Conservation (phyloP, 2,329 filamentous ascomycete genomes). For the Biscogniauxia marginata region DNA sequence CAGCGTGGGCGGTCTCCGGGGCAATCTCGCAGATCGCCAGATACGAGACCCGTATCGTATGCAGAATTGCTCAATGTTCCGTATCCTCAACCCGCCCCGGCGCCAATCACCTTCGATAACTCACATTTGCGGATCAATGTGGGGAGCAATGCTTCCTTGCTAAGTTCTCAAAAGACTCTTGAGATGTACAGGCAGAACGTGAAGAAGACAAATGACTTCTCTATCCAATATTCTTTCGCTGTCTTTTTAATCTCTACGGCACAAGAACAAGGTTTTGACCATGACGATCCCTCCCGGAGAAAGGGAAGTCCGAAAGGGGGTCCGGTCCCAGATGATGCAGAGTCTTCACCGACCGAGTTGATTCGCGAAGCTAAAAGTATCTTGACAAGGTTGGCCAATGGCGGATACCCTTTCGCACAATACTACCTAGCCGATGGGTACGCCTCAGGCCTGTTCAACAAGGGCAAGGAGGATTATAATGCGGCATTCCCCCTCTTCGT, state of each 20-base stretch:
- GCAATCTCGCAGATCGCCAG: constrained; percentile 55
- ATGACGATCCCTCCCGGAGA: constrained; percentile 44
- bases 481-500: constrained; percentile 91
- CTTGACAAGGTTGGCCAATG: constrained; percentile 79
- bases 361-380: constrained; percentile 87
- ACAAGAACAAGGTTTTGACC: constrained; percentile 67
- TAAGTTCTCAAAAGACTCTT: constrained; percentile 89
- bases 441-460: constrained; percentile 91
- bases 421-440: constrained; percentile 97
- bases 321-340: constrained; percentile 28
- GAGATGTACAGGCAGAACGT: constrained; percentile 98
- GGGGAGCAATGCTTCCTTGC: constrained; percentile 84
- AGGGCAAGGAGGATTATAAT: constrained; percentile 88
- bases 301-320: constrained; percentile 46
- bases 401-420: constrained; percentile 92
- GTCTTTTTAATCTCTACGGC: constrained; percentile 90
- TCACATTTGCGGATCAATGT: constrained; percentile 74
- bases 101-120: constrained; percentile 74
- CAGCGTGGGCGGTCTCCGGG: constrained; percentile 61
- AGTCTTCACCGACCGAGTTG: constrained; percentile 63
- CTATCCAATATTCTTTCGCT: constrained; percentile 94
- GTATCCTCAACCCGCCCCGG: constrained; percentile 74
- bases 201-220: constrained; percentile 90
- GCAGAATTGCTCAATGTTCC: constrained; percentile 64
- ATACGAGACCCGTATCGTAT: constrained; percentile 52